A percentile compares a stretch with the other conserved stretches of the same genome.
Conservation (phyloP, 2,329 filamentous ascomycete genomes). For the Claviceps cyperi region DNA sequence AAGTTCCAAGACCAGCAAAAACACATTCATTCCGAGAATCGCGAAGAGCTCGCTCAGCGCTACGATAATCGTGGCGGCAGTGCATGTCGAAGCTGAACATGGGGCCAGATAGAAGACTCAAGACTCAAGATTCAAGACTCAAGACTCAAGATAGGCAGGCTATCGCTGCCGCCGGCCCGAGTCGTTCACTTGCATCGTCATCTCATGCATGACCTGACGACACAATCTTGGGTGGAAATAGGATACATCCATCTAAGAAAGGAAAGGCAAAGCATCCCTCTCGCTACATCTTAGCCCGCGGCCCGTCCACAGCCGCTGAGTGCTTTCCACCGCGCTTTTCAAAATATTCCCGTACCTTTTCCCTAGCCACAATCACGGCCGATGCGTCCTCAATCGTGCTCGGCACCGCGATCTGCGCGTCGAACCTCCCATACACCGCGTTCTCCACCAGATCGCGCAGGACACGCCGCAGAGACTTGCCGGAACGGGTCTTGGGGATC, state of each 20-base stretch:
- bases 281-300: slow-evolving; percentile 37
- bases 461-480: slow-evolving; percentile 76
- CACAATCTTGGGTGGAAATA: no score
- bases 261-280: not conserved
- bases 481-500: slow-evolving; percentile 85
- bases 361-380: slow-evolving; percentile 60
- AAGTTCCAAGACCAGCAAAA: no score
- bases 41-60: no score
- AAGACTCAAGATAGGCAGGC: no score
- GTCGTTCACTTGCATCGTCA: no score
- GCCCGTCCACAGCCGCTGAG: slow-evolving; percentile 28
- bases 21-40: no score
- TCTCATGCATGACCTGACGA: no score
- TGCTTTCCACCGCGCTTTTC: slow-evolving; percentile 29
- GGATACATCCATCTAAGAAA: not conserved
- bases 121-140: no score
- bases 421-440: slow-evolving; percentile 57
- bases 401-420: slow-evolving; percentile 58
- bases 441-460: slow-evolving; percentile 76
- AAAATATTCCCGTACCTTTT: slow-evolving; percentile 65
- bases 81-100: no score
- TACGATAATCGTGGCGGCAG: no score
- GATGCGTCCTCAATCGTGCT: slow-evolving; percentile 72
- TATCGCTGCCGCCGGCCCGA: no score
- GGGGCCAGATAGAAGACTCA: no score